Evolutionary conservation across 2,329 filamentous ascomycete genomes (phyloP), one percentile per base, ranked within the genome.

Genomic region (Monilinia vaccinii-corymbosi): DNA sequence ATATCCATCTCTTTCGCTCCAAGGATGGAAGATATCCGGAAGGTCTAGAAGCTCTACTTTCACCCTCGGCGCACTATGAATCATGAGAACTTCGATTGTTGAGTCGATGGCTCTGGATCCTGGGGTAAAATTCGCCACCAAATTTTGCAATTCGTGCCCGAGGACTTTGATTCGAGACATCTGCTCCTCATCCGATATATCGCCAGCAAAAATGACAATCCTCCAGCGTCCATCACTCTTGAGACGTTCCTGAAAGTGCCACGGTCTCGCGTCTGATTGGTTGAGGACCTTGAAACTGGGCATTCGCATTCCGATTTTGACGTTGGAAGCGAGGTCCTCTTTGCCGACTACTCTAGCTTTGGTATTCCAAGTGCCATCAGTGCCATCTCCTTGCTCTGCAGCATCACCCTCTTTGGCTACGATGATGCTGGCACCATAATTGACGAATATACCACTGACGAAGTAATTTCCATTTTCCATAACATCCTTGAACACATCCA

Each of bases 401-500:
- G 75, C 67, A 63, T 75, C 71, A 9, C 76, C 76, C 0, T 74
- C 68, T 70, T 85, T 85, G 4, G 79, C 79, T 2, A 86, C 77
- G 8, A 87, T 75, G 51, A 77, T 69, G 67, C 78, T 84, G 2
- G 77, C 69, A 7, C 76, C 77, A 67, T 88, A 88, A 68, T 86
- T 74, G 36, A 87, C 82, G 6, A 77, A 78, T 7, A 79, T 72
- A 0, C 83, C 83, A 18, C 78, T 79, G 4, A 82, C 78, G 67
- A 87, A 87, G 66, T 81, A 63, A 63, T 82, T 82, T 1, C 81
- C 81, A 64, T 83, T 82, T 32, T 79, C 67, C 64, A 87, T 86
- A 0, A 79, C 79, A 0, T 79, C 71, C 65, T 85, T 83, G 74
- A 88, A 87, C 38, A 80, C 81, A 0, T 79, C 77, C 80, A 86